These are phyloP conservation scores for Vickermania spadyakhi DNA, from an alignment of 208 protist genomes.

Conservation along the genomic window DNA sequence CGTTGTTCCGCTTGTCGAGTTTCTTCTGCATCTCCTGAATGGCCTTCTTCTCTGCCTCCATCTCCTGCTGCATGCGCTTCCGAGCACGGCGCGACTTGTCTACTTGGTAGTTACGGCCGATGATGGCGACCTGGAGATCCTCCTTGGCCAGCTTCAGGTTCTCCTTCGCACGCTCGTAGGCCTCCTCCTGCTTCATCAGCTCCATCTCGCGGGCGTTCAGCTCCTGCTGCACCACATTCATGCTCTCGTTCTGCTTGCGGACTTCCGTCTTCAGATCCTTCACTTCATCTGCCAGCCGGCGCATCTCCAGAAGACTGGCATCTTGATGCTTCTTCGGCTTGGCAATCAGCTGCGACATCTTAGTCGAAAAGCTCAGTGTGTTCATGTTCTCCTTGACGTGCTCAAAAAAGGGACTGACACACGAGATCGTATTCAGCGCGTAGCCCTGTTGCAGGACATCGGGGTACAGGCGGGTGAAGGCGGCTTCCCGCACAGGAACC, in stretches of 20 bases:
- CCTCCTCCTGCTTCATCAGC: constrained; percentile 80
- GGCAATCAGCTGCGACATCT: constrained; percentile 44
- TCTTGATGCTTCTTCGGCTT: constrained; percentile 59
- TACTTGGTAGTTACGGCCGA: constrained; percentile 30
- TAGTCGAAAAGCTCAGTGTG: constrained; percentile 47
- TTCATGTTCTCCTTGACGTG: constrained; percentile 59
- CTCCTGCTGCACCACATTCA: constrained; percentile 69
- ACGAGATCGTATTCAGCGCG: constrained; percentile 56
- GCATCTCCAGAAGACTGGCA: constrained; percentile 69
- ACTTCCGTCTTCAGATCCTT: constrained; percentile 62
- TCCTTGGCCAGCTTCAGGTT: constrained; percentile 23
- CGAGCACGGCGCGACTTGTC: constrained; percentile 10
- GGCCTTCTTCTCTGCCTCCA: constrained; percentile 21
- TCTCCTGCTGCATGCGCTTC: constrained; percentile 5
- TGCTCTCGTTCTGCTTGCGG: constrained; percentile 46
- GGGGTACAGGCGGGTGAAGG: constrained; percentile 69
- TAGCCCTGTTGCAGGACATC: constrained; percentile 66
- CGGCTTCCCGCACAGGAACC: constrained; percentile 71
- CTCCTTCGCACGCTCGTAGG: constrained; percentile 32
- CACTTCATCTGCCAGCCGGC: constrained; percentile 67
- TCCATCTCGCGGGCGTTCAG: constrained; percentile 76
- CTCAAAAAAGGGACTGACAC: constrained; percentile 80
- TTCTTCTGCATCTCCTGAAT: constrained; percentile 21
- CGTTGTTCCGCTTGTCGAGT: neutral
- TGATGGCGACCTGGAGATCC: constrained; percentile 30